A percentile compares a stretch with the other conserved stretches of the same genome.
Evolutionary conservation across 192 early-diverging fungal species (phyloP).

Genomic region (Chytriomyces sp.): DNA sequence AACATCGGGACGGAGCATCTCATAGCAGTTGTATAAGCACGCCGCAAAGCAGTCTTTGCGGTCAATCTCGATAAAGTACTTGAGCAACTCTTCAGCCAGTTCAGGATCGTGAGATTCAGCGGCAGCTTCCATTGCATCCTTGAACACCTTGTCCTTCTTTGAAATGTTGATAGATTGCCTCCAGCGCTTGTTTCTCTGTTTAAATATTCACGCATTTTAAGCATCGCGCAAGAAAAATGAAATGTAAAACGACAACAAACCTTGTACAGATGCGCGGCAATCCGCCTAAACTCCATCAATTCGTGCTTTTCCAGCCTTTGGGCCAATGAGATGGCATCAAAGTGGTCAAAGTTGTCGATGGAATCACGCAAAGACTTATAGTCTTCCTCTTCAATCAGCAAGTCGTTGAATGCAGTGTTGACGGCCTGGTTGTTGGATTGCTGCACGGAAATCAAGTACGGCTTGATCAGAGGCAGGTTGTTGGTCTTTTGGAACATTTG

Average conservation of each 20-base stretch:
- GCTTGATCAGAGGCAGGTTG: slow-evolving; percentile 96
- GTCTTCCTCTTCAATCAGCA: slow-evolving; percentile 98
- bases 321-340: slow-evolving; percentile 91
- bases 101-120: slow-evolving; percentile 86
- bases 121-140: slow-evolving; percentile 99
- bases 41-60: slow-evolving; percentile 95
- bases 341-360: slow-evolving; percentile 92
- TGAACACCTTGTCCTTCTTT: slow-evolving; percentile 96
- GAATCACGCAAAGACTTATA: slow-evolving; percentile 91
- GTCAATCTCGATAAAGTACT: slow-evolving; percentile 92
- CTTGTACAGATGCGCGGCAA: slow-evolving; percentile 95
- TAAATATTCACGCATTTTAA: neutral
- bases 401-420: slow-evolving; percentile 93
- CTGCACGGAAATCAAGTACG: slow-evolving; percentile 95
- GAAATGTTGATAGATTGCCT: slow-evolving; percentile 91
- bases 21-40: slow-evolving; percentile 92
- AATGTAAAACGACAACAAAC: slow-evolving; percentile 16
- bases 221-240: neutral
- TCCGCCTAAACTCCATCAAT: slow-evolving; percentile 95
- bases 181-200: slow-evolving; percentile 90
- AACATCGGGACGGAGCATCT: slow-evolving; percentile 90
- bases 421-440: slow-evolving; percentile 91
- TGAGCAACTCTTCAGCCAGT: slow-evolving; percentile 91
- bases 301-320: slow-evolving; percentile 95
- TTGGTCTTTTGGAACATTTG: slow-evolving; percentile 98